phyloP scores from a whole-genome alignment of 768 basidiomycete genomes.

The Collybiopsis luxurians region DNA sequence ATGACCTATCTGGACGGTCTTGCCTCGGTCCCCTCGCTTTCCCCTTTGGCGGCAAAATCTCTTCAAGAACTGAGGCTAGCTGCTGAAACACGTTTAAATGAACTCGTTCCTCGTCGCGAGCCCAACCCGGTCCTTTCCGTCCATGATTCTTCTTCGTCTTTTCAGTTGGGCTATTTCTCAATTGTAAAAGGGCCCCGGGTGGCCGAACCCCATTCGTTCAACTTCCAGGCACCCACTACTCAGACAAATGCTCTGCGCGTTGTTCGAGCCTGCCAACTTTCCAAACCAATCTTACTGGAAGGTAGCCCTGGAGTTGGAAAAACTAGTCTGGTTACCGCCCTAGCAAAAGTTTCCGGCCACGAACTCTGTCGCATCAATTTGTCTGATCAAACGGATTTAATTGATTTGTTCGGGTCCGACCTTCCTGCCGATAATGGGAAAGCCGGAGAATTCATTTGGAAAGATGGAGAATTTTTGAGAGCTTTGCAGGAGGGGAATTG shows the following conservation, averaged over 20 bases:
- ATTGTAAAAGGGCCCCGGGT: constrained; percentile 56
- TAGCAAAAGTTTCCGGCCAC: constrained; percentile 79
- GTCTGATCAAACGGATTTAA: constrained; percentile 96
- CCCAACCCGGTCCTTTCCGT: constrained; percentile 21
- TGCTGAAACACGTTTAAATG: constrained; percentile 51
- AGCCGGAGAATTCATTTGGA: constrained; percentile 95
- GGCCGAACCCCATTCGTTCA: constrained; percentile 51
- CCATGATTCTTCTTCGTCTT: constrained; percentile 30
- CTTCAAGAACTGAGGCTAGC: constrained; percentile 61
- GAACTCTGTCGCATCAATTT: constrained; percentile 90
- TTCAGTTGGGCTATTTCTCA: constrained; percentile 74
- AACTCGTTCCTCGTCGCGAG: constrained; percentile 48
- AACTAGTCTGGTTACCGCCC: constrained; percentile 86
- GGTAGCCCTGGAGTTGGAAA: constrained; percentile 99
- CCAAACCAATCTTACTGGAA: constrained; percentile 91
- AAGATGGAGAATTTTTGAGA: constrained; percentile 91
- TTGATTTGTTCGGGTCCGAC: constrained; percentile 95
- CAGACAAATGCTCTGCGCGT: constrained; percentile 85
- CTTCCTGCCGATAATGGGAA: constrained; percentile 90
- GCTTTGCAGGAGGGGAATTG: constrained; percentile 95
- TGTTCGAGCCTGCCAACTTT: constrained; percentile 82
- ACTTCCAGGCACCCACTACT: constrained; percentile 86
- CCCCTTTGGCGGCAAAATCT: constrained; percentile 57
- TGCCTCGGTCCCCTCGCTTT: constrained; percentile 70
- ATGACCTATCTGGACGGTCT: constrained; percentile 93